Percentiles rank a stretch among this genome's conserved stretches.
phyloP scores from a whole-genome alignment of 129 eudicot genomes.

The Tagetes erecta region DNA sequence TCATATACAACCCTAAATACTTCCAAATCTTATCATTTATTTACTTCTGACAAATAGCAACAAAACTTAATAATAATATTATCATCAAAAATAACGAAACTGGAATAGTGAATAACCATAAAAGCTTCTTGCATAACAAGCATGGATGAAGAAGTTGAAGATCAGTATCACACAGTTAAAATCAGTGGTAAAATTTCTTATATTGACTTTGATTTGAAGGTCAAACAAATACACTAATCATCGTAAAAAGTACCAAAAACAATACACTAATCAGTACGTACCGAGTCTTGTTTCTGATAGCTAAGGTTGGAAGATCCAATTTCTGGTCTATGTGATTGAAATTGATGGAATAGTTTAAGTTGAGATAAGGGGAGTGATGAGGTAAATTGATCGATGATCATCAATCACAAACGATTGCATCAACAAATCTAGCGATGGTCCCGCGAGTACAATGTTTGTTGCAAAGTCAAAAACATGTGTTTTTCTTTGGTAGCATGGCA shows the following conservation, averaged over 20 bases:
- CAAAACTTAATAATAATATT: background rate
- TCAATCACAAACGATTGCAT: background rate
- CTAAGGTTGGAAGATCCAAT: background rate
- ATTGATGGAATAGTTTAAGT: background rate
- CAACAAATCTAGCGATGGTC: slow-evolving; percentile 6
- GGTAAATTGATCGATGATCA: background rate
- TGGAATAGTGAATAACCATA: background rate
- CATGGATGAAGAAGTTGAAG: slow-evolving; percentile 1
- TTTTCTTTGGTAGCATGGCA: background rate
- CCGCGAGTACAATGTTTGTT: slow-evolving; percentile 22
- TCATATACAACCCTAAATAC: background rate
- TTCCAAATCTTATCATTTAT: background rate
- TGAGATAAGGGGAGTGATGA: slow-evolving; percentile 1
- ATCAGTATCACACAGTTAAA: background rate
- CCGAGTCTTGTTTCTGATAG: background rate
- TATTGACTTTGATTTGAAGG: background rate
- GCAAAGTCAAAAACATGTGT: slow-evolving; percentile 25
- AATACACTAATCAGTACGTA: background rate
- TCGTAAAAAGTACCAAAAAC: background rate
- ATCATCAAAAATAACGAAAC: background rate
- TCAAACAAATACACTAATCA: slow-evolving; percentile 2
- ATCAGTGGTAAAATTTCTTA: background rate
- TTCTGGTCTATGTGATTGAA: background rate
- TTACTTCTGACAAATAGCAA: background rate
- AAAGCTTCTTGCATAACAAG: background rate